Evolutionary conservation across 805 yeast genomes (phyloP), one percentile per base, ranked within the genome.

Genomic region (Wickerhamiella domercqiae): DNA sequence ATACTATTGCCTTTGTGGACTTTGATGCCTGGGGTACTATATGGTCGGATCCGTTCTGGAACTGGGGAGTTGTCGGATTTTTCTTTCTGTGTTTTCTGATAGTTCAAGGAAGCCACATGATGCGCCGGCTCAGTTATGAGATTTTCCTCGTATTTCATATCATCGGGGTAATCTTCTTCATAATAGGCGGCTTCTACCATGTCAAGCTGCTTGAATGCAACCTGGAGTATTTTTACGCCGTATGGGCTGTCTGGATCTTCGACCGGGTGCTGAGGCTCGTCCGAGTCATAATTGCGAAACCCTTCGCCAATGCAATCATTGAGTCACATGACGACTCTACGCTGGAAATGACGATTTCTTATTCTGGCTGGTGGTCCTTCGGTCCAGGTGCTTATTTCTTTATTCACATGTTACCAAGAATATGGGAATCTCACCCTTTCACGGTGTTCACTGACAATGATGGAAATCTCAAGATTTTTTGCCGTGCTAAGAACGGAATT

Each of bases 371-470:
- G 37, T 70, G 75, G 66, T 60, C 59, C 29, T 59, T 66, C 16
- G 56, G 49, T 39, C 76, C 83, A 2, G 78, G 81, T 21, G 61
- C 68, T 13, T 71, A 59, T 51, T 71, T 66, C 1, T 78, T 62
- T 48, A 55, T 80, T 26, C 67, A 75, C 55, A 35, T 45, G 15
- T 19, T 38, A n/a, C 38, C 38, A 15, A 40, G 38, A 4, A 17
- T 47, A 70, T 76, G 75, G 73, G 80, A 77, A 51, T 69, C 76
- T 3, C 82, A 77, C 52, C 84, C 86, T 3, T 77, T 78, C 55
- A 73, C 83, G 2, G 21, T 35, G 1, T 35, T 22, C 13, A 31
- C 40, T 4, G 35, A 17, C 7, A 43, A 47, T 29, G 37, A 42
- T 21, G 42, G 39, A 7, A 29, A 47, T 16, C 19, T 51, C 29